Conservation (phyloP, 192 early-diverging fungal genomes). For the Linnemannia hyalina region DNA sequence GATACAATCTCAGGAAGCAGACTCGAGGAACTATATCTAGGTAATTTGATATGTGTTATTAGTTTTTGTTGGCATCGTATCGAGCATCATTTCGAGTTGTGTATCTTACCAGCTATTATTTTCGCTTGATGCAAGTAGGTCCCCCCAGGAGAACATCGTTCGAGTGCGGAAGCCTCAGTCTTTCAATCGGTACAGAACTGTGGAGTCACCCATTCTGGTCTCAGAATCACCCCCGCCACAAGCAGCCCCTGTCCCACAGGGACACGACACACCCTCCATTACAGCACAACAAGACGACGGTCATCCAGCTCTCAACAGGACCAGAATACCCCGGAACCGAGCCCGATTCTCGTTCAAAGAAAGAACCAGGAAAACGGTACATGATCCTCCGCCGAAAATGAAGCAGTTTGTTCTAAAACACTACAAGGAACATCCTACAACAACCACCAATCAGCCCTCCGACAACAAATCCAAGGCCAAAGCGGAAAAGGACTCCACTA, state of each 20-base stretch:
- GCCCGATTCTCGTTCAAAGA: conserved; percentile 9
- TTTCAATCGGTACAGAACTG: not conserved
- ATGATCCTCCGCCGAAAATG: not conserved
- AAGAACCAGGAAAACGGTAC: conserved; percentile 6
- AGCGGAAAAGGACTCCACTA: not conserved
- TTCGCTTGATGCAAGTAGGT: not conserved
- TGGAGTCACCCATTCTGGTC: not conserved
- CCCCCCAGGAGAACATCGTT: not conserved
- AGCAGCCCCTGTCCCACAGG: not conserved
- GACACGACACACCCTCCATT: not conserved
- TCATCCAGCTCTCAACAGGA: not conserved
- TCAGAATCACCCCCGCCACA: not conserved
- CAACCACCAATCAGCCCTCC: not conserved
- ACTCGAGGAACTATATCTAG: not conserved
- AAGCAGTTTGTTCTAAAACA: not conserved
- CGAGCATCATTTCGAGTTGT: not conserved
- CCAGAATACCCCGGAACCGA: not conserved
- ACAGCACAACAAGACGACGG: not conserved
- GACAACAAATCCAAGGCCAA: not conserved
- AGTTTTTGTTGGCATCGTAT: not conserved
- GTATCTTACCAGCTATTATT: not conserved
- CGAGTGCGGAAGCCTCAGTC: not conserved
- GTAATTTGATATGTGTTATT: not conserved
- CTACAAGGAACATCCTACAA: not conserved
- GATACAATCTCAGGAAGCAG: not conserved